Percentiles rank a stretch among this genome's conserved stretches.
These are phyloP conservation scores for Aspergillus pseudoviridinutans DNA, from an alignment of 2,329 filamentous ascomycete species.

Conservation along the genomic window DNA sequence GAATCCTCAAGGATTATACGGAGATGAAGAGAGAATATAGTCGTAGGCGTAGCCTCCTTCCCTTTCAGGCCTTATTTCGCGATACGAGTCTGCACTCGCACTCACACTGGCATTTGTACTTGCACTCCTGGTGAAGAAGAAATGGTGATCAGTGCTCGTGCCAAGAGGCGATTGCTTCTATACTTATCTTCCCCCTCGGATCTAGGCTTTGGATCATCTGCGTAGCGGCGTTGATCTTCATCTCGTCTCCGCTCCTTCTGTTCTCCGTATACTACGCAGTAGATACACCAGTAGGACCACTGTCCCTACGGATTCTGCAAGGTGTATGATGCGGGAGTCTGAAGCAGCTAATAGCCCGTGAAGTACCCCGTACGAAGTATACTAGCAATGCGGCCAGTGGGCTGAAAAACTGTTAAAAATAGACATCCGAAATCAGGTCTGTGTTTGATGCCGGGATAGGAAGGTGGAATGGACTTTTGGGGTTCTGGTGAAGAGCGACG, in stretches of 20 bases:
- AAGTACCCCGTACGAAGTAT: background rate
- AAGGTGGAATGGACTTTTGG: too few species aligned
- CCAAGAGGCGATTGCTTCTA: background rate
- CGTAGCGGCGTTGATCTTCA: background rate
- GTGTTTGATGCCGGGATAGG: too few species aligned
- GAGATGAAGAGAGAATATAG: background rate
- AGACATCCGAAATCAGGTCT: background rate
- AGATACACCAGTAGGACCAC: background rate
- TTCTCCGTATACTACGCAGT: too few species aligned
- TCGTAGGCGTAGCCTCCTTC: background rate
- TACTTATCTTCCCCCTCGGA: background rate
- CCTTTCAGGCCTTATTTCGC: background rate
- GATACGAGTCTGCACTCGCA: background rate
- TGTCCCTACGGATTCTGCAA: background rate
- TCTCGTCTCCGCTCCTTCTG: background rate
- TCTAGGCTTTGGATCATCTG: background rate
- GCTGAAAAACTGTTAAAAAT: background rate
- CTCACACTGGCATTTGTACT: background rate
- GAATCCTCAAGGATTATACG: background rate
- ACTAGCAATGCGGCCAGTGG: background rate
- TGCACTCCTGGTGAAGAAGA: background rate
- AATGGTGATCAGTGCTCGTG: background rate
- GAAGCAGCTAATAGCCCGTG: background rate
- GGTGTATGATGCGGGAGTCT: background rate
- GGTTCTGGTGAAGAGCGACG: too few species aligned